Evolutionary conservation across 23 red algal species (phyloP), one percentile per base, ranked within the genome.

Genomic region (Cyanidioschyzon merolae): DNA sequence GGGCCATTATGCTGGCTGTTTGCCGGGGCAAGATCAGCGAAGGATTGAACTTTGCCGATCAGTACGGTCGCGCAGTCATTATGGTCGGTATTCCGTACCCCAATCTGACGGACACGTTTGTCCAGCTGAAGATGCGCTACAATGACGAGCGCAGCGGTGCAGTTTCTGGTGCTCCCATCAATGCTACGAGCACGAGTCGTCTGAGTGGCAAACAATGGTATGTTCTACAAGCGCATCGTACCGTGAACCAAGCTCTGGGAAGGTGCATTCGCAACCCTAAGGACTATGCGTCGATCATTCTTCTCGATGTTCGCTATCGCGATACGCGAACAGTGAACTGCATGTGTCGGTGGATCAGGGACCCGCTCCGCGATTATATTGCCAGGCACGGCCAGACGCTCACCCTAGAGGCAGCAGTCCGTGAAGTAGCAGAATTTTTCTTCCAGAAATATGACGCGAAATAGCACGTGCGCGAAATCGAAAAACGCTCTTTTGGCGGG

Each of bases 11-110:
- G 58, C 32, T 95, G 16, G 90, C 80, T 2, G 90, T 95, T 39
- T 95, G 85, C 58, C 85, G 90, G 27, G 90, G 90, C 74, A 95
- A 95, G 84, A 58, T 95, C 18, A 89, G 85, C 39, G 90, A 95
- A 57, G 90, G 90, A 38, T 77, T 95, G 32, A 85, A 95, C 74
- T 95, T 95, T 39, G 68, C 63, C 58, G 90, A 95, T 74, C 68
- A 79, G 12, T 77, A 77, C 59, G 84, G 85, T 25, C 59, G 90
- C 63, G 90, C 54, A 50, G 90, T 95, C 17, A 68, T 95, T 30
- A 36, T 95, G 15, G 63, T 95, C 68, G 90, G 90, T 29, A 79
- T 95, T 35, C 90, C 90, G 31, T 95, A 82, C 40, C 90, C 90
- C 1, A 79, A 84, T 45, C 74, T 79, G 1, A 40, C 63, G 26